These are phyloP conservation scores for Russula griseocarnosa DNA, from an alignment of 768 basidiomycete species.

Conservation along the genomic window DNA sequence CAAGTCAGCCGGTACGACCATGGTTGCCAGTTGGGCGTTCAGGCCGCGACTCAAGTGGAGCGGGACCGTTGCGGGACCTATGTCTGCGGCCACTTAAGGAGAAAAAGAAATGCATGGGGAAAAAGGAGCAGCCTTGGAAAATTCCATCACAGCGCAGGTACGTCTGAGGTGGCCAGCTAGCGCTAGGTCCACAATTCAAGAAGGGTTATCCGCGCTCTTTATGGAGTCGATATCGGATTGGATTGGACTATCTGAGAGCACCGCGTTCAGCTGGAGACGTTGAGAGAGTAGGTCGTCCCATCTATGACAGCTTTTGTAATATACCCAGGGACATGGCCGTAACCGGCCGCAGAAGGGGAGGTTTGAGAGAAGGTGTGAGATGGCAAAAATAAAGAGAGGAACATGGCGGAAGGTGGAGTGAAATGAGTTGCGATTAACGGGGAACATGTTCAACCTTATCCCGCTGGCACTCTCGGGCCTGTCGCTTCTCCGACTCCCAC, in stretches of 20 bases:
- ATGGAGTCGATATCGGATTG: conserved; percentile 42
- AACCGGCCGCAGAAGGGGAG: conserved; percentile 12
- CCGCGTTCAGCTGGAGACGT: conserved; percentile 12
- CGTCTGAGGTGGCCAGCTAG: conserved; percentile 44
- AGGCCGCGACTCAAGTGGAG: conserved; percentile 61
- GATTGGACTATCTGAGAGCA: conserved; percentile 31
- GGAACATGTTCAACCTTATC: too few relatives aligned
- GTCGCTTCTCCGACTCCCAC: too few relatives aligned
- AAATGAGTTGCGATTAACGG: conserved; percentile 31
- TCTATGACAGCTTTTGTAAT: conserved; percentile 22
- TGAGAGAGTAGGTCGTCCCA: conserved; percentile 20
- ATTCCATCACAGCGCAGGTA: conserved; percentile 47
- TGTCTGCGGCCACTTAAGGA: conserved; percentile 51
- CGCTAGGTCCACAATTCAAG: conserved; percentile 55
- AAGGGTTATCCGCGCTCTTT: conserved; percentile 50
- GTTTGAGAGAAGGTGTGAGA: conserved; percentile 29
- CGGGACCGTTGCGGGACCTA: too few relatives aligned
- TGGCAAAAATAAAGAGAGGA: conserved; percentile 1
- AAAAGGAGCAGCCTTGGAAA: background rate
- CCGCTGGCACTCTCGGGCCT: conserved; percentile 28
- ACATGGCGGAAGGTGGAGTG: background rate
- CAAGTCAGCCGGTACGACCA: conserved; percentile 46
- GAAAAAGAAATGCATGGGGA: background rate
- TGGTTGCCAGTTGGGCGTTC: conserved; percentile 44
- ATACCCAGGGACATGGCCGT: conserved; percentile 11